Conservation (phyloP, 1,139 yeast genomes). For the Nakaseomyces uthaithaninus region DNA sequence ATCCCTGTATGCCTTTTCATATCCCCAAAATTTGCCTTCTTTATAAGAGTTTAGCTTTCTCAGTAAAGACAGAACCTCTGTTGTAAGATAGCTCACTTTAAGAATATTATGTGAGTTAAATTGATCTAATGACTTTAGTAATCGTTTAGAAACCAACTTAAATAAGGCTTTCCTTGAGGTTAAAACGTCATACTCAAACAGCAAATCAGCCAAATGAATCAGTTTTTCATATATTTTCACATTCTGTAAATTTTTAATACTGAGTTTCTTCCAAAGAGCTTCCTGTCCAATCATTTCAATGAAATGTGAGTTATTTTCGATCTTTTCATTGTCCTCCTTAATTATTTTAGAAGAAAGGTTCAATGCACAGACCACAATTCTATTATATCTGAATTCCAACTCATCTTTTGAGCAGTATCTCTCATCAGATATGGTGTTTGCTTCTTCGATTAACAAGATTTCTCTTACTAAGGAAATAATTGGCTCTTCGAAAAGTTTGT, state of each 20-base stretch:
- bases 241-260: constrained; percentile 36
- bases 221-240: constrained; percentile 42
- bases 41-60: constrained; percentile 37
- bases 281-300: constrained; percentile 19
- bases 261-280: constrained; percentile 32
- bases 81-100: constrained; percentile 39
- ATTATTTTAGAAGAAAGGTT: constrained; percentile 42
- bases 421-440: constrained; percentile 64
- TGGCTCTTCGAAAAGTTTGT: constrained; percentile 50
- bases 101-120: constrained; percentile 34
- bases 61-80: constrained; percentile 45
- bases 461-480: constrained; percentile 49
- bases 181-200: constrained; percentile 17
- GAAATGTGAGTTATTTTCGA: constrained; percentile 12
- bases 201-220: constrained; percentile 34
- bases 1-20: constrained; percentile 39
- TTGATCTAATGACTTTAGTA: constrained; percentile 46
- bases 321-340: constrained; percentile 19
- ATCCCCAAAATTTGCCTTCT: constrained; percentile 43
- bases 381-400: constrained; percentile 53
- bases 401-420: constrained; percentile 64
- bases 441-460: constrained; percentile 48
- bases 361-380: constrained; percentile 49
- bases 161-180: constrained; percentile 32
- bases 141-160: constrained; percentile 42